Conservation (phyloP, 73 alveolate species). For the Tetrahymena malaccensis region DNA sequence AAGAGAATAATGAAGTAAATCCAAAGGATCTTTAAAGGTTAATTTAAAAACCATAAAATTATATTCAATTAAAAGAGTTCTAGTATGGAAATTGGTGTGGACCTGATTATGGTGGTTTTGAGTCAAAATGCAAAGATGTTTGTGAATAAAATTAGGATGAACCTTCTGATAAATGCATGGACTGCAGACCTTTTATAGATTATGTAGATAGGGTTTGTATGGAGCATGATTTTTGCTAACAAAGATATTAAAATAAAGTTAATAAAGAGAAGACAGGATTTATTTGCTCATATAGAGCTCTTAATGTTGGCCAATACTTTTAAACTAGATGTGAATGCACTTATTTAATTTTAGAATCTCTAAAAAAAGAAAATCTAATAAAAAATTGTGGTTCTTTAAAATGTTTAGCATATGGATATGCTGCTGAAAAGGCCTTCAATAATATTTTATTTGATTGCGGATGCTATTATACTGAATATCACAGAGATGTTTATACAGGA, state of each 20-base stretch:
- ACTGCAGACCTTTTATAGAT: conserved; percentile 16
- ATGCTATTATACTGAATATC: not conserved
- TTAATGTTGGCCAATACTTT: not conserved
- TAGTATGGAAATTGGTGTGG: conserved; percentile 49
- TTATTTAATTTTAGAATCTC: not conserved
- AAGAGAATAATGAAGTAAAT: not conserved
- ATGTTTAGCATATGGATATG: not conserved
- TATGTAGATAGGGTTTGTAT: conserved; percentile 28
- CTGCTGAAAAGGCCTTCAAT: not conserved
- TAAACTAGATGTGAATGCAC: not conserved
- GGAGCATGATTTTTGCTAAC: conserved; percentile 35
- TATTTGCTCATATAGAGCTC: not conserved
- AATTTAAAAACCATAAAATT: not conserved
- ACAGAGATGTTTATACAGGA: not conserved
- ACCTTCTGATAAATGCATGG: conserved; percentile 11
- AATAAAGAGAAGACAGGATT: not conserved
- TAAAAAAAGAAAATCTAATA: not conserved
- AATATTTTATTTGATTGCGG: not conserved
- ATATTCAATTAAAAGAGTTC: not conserved
- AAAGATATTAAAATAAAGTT: not conserved
- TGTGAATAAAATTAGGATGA: not conserved
- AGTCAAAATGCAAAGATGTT: conserved; percentile 13
- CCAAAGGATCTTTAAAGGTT: not conserved
- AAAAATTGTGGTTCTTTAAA: not conserved
- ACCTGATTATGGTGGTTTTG: conserved; percentile 33